Evolutionary conservation across 2,329 filamentous ascomycete genomes (phyloP).

Genomic region (Tolypocladium sp.): DNA sequence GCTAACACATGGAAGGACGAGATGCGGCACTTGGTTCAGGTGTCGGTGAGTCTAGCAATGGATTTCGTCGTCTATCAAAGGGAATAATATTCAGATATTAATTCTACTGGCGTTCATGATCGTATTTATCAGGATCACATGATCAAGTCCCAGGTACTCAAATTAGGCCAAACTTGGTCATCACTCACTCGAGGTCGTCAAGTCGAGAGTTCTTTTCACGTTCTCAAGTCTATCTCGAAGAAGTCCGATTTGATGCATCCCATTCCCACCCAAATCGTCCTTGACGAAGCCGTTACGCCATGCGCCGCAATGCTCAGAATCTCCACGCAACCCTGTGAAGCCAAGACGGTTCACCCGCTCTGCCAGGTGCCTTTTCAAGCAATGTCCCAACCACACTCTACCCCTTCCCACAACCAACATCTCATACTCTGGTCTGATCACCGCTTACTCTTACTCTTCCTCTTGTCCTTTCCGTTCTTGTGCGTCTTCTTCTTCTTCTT

Average conservation of each 20-base stretch:
- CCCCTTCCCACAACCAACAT: not conserved
- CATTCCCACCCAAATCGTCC: not conserved
- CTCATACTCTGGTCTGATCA: not conserved
- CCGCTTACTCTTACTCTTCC: not conserved
- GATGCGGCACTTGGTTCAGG: not conserved
- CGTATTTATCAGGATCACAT: not conserved
- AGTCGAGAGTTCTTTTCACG: not conserved
- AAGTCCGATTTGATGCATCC: not conserved
- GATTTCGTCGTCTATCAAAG: not conserved
- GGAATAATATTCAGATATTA: not conserved
- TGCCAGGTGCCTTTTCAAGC: not conserved
- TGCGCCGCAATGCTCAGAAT: not conserved
- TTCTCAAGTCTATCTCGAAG: not conserved
- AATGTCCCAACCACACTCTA: not conserved
- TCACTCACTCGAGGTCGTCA: not conserved
- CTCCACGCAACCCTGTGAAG: not conserved
- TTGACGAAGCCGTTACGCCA: not conserved
- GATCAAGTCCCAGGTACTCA: not conserved
- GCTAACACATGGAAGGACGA: not conserved
- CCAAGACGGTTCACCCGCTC: not conserved
- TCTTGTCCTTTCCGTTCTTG: conserved; percentile 15
- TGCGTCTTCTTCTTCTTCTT: conserved; percentile 24
- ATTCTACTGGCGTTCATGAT: not conserved
- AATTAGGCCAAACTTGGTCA: not conserved
- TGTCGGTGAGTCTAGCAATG: not conserved